Percentiles rank a stretch among this genome's conserved stretches.
phyloP scores from a whole-genome alignment of 345 rosid species.

The Kernera saxatilis region DNA sequence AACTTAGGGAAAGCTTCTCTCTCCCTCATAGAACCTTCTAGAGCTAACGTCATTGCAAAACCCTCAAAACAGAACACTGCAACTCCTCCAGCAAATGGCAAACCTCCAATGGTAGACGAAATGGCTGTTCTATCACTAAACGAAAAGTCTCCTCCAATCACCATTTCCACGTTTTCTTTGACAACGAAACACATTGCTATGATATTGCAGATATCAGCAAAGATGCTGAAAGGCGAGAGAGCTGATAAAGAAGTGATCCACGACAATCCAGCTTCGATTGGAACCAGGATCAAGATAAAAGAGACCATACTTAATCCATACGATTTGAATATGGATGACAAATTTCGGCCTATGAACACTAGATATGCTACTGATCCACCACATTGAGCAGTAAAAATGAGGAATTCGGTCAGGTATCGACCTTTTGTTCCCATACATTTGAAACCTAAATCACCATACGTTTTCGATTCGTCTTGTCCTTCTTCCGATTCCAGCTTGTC shows the following conservation, averaged over 20 bases:
- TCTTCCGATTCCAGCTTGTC: conserved; percentile 52
- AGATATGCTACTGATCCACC: conserved; percentile 88
- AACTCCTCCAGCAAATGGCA: conserved; percentile 89
- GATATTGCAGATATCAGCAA: conserved; percentile 73
- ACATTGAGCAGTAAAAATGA: conserved; percentile 69
- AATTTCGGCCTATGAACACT: conserved; percentile 79
- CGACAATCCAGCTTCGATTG: conserved; percentile 62
- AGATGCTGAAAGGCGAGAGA: conserved; percentile 75
- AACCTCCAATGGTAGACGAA: conserved; percentile 50
- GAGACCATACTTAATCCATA: conserved; percentile 34
- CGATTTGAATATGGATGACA: conserved; percentile 51
- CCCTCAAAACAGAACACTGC: conserved; percentile 95
- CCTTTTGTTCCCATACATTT: conserved; percentile 68
- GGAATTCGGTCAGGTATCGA: conserved; percentile 67
- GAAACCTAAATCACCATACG: conserved; percentile 84
- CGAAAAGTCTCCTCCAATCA: conserved; percentile 55
- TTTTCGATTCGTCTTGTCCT: conserved; percentile 46
- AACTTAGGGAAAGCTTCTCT: conserved; percentile 52
- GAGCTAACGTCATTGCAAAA: conserved; percentile 82
- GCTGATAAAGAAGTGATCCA: conserved; percentile 76
- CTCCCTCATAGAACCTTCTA: conserved; percentile 80
- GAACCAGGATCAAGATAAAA: conserved; percentile 66
- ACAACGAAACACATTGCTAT: conserved; percentile 71
- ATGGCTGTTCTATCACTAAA: conserved; percentile 66
- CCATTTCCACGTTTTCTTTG: conserved; percentile 57